A percentile compares a stretch with the other conserved stretches of the same genome.
Evolutionary conservation across 1,284 basidiomycete species (phyloP).

Genomic region (Ustilago lituana): DNA sequence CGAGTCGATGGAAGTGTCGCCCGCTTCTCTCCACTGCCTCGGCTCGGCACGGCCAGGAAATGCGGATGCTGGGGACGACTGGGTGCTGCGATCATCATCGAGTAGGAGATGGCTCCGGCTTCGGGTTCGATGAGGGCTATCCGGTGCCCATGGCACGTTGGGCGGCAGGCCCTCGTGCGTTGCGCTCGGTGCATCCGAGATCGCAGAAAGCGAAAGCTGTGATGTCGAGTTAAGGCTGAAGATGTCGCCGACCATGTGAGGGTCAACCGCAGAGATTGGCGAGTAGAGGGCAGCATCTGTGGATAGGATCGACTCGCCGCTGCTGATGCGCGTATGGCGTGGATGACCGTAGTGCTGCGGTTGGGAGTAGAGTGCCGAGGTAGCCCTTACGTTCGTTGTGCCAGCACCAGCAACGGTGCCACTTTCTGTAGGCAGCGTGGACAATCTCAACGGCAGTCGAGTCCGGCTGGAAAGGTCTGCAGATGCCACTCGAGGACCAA

Average conservation of each 20-base stretch:
- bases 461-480: slow-evolving; percentile 21
- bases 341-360: slow-evolving; percentile 17
- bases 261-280: slow-evolving; percentile 28
- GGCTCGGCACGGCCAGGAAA: slow-evolving; percentile 17
- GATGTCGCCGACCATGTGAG: slow-evolving; percentile 10
- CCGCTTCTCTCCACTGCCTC: slow-evolving; percentile 26
- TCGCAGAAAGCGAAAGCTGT: slow-evolving; percentile 38
- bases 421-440: slow-evolving; percentile 25
- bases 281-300: slow-evolving; percentile 26
- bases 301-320: slow-evolving; percentile 30
- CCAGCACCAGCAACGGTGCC: slow-evolving; percentile 4
- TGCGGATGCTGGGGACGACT: slow-evolving; percentile 34
- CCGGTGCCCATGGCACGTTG: slow-evolving; percentile 29
- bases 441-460: slow-evolving; percentile 28
- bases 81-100: slow-evolving; percentile 43
- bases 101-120: slow-evolving; percentile 22
- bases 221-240: slow-evolving; percentile 40
- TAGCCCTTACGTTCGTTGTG: slow-evolving; percentile 13
- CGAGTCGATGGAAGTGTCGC: slow-evolving; percentile 32
- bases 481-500: slow-evolving; percentile 20
- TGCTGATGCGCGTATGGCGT: slow-evolving; percentile 37
- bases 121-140: slow-evolving; percentile 24
- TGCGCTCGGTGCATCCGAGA: slow-evolving; percentile 47
- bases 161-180: slow-evolving; percentile 37
- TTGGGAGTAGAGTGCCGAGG: slow-evolving; percentile 24